Conservation (phyloP, 768 basidiomycete species). For the Pleurotus platypus region DNA sequence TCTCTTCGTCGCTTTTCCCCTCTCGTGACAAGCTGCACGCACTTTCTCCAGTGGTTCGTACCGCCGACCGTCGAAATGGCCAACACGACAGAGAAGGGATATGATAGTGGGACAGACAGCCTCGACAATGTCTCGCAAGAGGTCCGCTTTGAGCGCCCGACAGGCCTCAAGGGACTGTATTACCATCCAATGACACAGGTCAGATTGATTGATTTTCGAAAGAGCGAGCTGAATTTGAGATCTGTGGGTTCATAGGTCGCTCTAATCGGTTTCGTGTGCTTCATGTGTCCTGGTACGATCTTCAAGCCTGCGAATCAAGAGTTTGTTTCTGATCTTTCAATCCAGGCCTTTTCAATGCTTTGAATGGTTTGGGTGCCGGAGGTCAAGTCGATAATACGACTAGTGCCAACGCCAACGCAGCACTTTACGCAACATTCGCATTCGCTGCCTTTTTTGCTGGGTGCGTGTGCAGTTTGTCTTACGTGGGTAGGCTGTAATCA, state of each 20-base stretch:
- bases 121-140: constrained; percentile 7
- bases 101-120: background rate
- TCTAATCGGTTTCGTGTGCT: constrained; percentile 70
- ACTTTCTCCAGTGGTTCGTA: no score
- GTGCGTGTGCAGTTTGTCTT: constrained; percentile 10
- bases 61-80: background rate
- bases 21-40: no score
- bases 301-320: background rate
- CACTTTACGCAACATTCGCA: constrained; percentile 58
- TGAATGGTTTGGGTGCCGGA: constrained; percentile 77
- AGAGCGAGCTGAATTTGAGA: background rate
- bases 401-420: constrained; percentile 65
- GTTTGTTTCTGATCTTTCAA: constrained; percentile 7
- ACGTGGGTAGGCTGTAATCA: background rate
- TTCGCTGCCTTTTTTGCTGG: constrained; percentile 36
- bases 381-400: constrained; percentile 67
- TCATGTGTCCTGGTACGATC: constrained; percentile 54
- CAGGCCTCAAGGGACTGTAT: constrained; percentile 47
- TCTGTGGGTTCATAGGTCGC: constrained; percentile 27
- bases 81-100: background rate
- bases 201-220: background rate
- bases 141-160: constrained; percentile 32
- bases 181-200: constrained; percentile 47
- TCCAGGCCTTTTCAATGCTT: constrained; percentile 72
- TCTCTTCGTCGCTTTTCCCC: no score